Percentiles rank a stretch among this genome's conserved stretches.
Evolutionary conservation across 148 eudicot species (phyloP).

Genomic region (Fagopyrum tataricum): DNA sequence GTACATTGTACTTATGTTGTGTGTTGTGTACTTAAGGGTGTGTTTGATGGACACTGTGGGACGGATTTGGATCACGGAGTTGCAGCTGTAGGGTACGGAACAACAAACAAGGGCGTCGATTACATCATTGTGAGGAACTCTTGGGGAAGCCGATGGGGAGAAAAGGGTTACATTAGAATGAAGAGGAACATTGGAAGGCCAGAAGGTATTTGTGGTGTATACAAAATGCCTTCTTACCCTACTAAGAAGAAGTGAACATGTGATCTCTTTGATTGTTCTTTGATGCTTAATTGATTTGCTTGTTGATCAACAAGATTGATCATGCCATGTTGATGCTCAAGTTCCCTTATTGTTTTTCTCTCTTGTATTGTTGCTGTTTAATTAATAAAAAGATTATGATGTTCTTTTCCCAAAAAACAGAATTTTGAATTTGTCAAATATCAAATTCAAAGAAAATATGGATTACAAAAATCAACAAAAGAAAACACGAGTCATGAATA

Average conservation of each 20-base stretch:
- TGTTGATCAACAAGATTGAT: constrained; percentile 11
- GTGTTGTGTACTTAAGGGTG: constrained; percentile 42
- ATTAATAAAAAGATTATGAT: neutral
- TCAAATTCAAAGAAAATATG: too few relatives aligned
- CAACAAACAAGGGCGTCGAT: constrained; percentile 51
- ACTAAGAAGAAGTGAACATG: constrained; percentile 44
- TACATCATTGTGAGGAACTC: constrained; percentile 93
- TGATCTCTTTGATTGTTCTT: neutral
- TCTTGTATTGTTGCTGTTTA: neutral
- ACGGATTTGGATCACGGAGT: constrained; percentile 88
- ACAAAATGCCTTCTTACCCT: constrained; percentile 96
- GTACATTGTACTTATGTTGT: neutral
- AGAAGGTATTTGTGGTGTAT: constrained; percentile 76
- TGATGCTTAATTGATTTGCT: neutral
- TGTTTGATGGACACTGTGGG: constrained; percentile 93
- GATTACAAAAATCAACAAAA: too few relatives aligned
- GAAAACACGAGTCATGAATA: too few relatives aligned
- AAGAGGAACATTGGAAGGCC: constrained; percentile 78
- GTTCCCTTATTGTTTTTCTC: neutral
- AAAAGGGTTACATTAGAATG: constrained; percentile 82
- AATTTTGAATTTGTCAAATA: too few relatives aligned
- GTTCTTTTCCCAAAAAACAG: too few relatives aligned
- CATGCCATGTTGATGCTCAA: neutral
- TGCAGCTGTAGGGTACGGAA: constrained; percentile 85
- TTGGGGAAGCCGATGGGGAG: constrained; percentile 98